Evolutionary conservation across 148 eudicot genomes (phyloP).

Genomic region (Selenicereus undatus): DNA sequence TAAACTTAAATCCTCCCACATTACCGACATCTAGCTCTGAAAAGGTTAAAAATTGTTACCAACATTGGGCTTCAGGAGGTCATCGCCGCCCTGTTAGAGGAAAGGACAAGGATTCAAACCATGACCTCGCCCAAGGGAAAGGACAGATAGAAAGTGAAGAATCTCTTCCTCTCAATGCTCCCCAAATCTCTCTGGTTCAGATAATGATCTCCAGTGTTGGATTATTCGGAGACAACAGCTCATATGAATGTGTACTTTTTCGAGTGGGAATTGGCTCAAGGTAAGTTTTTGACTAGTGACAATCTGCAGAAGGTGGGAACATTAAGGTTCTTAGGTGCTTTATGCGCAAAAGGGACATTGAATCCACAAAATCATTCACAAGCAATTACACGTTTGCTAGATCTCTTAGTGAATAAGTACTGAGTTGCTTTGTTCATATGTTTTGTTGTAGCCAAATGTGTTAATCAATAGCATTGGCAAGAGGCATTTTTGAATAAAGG

Average conservation of each 20-base stretch:
- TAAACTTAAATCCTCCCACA: not conserved
- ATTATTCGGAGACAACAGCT: not conserved
- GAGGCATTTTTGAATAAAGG: not conserved
- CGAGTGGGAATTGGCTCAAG: not conserved
- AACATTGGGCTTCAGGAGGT: no score
- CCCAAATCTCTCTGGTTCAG: not conserved
- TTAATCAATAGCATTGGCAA: no score
- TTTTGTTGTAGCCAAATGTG: not conserved
- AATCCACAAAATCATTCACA: not conserved
- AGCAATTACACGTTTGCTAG: not conserved
- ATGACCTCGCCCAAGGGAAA: no score
- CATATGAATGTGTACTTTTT: not conserved
- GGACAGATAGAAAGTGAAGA: not conserved
- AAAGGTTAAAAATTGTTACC: not conserved
- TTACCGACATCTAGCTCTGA: not conserved
- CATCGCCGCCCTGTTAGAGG: no score
- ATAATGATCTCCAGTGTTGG: not conserved
- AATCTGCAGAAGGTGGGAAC: not conserved
- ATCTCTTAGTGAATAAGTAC: not conserved
- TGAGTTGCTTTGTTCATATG: not conserved
- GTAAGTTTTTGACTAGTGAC: not conserved
- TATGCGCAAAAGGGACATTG: not conserved
- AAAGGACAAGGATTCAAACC: no score
- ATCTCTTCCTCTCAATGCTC: not conserved
- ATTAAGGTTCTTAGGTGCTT: not conserved